Evolutionary conservation across 2,329 filamentous ascomycete species (phyloP), one percentile per base, ranked within the genome.

Genomic region (Chalara sp.): DNA sequence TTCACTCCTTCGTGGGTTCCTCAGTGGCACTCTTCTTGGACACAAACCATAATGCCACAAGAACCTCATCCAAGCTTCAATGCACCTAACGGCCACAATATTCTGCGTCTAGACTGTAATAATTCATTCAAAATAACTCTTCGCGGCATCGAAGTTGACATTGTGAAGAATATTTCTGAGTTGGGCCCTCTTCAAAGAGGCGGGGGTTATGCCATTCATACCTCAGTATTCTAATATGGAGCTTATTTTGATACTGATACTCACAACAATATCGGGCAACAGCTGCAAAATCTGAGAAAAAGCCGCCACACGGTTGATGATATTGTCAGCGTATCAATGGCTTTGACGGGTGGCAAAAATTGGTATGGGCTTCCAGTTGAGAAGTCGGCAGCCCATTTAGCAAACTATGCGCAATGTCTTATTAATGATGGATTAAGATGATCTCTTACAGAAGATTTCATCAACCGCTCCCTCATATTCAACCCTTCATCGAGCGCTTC

Each of bases 321-420:
- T 7, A 1, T 39, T 8, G 13, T 28, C 10, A 29, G 13, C 8
- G 10, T 21, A 28, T 11, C 41, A 21, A n/a, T 43, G 21, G 40
- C 45, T 28, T 6, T 47, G 31, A 39, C 45, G n/a, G 45, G 32
- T 12, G 45, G 32, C 32, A 47, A 39, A 13, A 39, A 39, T 28
- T 47, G 45, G 45, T 47, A 47, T 28, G 45, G 45, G 5, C 28
- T 30, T 5, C 51, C 29, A 48, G 35, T 43, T 8, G 41, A 10
- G 21, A 21, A 43, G 12, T 8, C 11, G 28, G 11, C 41, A 8
- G 41, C 10, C 13, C 8, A 11, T 8, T 21, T 43, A 8, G 41
- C 41, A 11, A 4, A 43, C 41, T 43, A 11, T 21, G 41, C 41
- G 8, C 8, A 4, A 2, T 43, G 41, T 21, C 41, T 43, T 43